These are phyloP conservation scores for Rhizophora mangle DNA, from an alignment of 345 rosid genomes.

Conservation along the genomic window DNA sequence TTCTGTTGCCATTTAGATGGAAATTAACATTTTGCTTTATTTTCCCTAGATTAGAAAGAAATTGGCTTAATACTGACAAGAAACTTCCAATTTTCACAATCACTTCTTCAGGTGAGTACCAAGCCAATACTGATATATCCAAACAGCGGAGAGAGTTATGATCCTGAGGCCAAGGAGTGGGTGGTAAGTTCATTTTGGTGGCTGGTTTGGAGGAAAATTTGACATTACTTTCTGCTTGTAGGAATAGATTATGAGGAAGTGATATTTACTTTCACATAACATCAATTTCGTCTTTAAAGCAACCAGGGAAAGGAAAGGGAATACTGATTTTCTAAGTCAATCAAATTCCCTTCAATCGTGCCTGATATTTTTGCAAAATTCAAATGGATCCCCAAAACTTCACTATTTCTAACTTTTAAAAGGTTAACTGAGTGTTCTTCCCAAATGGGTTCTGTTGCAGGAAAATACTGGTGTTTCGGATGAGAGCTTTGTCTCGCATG, in stretches of 20 bases:
- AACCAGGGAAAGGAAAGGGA: neutral
- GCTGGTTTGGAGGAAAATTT: too few species aligned
- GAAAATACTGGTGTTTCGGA: constrained; percentile 68
- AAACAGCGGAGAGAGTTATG: constrained; percentile 77
- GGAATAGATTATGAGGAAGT: too few species aligned
- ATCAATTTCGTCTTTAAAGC: neutral
- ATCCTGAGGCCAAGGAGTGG: constrained; percentile 63
- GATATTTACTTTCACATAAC: too few species aligned
- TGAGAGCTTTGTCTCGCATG: constrained; percentile 66
- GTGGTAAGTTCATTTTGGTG: constrained; percentile 48
- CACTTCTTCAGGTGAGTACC: constrained; percentile 51
- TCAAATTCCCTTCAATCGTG: neutral
- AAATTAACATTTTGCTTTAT: neutral
- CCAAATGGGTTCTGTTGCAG: constrained; percentile 31
- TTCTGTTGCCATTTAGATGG: constrained; percentile 4
- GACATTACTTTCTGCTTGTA: too few species aligned
- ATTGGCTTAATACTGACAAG: neutral
- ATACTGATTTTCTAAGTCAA: neutral
- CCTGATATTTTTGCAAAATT: neutral
- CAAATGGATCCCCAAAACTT: neutral
- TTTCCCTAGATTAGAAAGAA: neutral
- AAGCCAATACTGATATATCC: constrained; percentile 74
- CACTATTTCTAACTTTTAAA: too few species aligned
- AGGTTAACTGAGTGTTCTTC: neutral
- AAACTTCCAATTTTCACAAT: constrained; percentile 1